A percentile compares a stretch with the other conserved stretches of the same genome.
phyloP scores from a whole-genome alignment of 1,284 basidiomycete species.

The Apiotrichum gamsii region DNA sequence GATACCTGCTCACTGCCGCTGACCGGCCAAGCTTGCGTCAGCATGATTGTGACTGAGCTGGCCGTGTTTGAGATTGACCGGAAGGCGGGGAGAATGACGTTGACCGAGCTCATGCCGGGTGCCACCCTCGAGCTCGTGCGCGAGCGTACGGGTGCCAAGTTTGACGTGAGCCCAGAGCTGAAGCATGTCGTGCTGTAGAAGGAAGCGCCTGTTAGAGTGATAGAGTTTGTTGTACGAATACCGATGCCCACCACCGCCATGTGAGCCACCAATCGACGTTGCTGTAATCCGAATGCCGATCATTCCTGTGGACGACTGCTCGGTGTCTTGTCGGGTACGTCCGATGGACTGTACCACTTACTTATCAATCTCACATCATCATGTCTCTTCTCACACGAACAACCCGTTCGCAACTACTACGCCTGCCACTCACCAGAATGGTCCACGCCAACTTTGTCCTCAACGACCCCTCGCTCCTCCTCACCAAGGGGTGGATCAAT shows the following conservation, averaged over 20 bases:
- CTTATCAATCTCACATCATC: no score
- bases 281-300: no score
- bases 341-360: no score
- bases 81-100: slow-evolving; percentile 60
- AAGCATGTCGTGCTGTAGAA: no score
- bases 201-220: no score
- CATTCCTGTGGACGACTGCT: no score
- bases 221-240: no score
- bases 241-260: no score
- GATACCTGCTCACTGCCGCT: slow-evolving; percentile 75
- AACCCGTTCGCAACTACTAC: no score
- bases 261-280: no score
- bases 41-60: slow-evolving; percentile 83
- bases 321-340: no score
- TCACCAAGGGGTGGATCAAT: slow-evolving; percentile 17
- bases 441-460: slow-evolving; percentile 18
- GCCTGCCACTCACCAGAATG: slow-evolving; percentile 7
- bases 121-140: slow-evolving; percentile 73
- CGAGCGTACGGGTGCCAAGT: slow-evolving; percentile 73
- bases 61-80: slow-evolving; percentile 78
- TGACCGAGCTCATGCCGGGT: slow-evolving; percentile 74
- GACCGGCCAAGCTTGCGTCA: slow-evolving; percentile 76
- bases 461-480: slow-evolving; percentile 13
- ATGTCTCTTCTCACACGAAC: no score
- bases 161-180: slow-evolving; percentile 36